Conservation (phyloP, 306 rosid genomes). For the Castanopsis chinensis region DNA sequence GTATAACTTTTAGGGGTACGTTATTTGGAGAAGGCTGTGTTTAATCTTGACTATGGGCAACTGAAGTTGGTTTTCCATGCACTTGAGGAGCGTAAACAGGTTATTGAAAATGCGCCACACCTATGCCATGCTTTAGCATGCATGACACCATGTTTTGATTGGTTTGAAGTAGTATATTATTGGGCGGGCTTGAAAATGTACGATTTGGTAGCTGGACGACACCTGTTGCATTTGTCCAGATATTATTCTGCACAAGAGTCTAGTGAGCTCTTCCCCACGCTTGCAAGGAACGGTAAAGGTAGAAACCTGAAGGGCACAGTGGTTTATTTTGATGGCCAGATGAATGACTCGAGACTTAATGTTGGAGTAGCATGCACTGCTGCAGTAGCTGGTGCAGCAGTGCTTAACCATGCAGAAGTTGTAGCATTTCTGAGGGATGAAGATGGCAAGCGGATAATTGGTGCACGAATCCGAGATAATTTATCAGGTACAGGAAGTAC, state of each 20-base stretch:
- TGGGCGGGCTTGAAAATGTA: constrained; percentile 96
- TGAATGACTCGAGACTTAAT: constrained; percentile 94
- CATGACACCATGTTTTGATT: constrained; percentile 95
- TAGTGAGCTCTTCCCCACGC: constrained; percentile 88
- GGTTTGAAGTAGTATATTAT: constrained; percentile 90
- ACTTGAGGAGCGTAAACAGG: constrained; percentile 90
- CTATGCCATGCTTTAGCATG: constrained; percentile 97
- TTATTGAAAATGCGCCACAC: constrained; percentile 96
- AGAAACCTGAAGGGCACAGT: constrained; percentile 84
- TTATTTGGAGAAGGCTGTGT: constrained; percentile 96
- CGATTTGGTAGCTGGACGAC: constrained; percentile 89
- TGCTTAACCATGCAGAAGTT: constrained; percentile 94
- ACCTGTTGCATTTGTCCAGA: constrained; percentile 81
- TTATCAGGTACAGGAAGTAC: constrained; percentile 59
- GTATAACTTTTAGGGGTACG: constrained; percentile 66
- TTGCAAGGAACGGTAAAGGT: constrained; percentile 63
- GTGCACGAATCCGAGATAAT: constrained; percentile 80
- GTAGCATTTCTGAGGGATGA: constrained; percentile 82
- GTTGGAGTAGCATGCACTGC: constrained; percentile 95
- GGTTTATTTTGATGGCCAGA: constrained; percentile 98
- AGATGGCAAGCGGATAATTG: constrained; percentile 59
- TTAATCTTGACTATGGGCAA: constrained; percentile 91
- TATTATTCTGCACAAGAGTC: constrained; percentile 90
- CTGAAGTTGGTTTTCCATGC: constrained; percentile 96
- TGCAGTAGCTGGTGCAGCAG: constrained; percentile 97